Evolutionary conservation across 352 stramenopile species (phyloP).

Genomic region (Globisporangium cystogenes): DNA sequence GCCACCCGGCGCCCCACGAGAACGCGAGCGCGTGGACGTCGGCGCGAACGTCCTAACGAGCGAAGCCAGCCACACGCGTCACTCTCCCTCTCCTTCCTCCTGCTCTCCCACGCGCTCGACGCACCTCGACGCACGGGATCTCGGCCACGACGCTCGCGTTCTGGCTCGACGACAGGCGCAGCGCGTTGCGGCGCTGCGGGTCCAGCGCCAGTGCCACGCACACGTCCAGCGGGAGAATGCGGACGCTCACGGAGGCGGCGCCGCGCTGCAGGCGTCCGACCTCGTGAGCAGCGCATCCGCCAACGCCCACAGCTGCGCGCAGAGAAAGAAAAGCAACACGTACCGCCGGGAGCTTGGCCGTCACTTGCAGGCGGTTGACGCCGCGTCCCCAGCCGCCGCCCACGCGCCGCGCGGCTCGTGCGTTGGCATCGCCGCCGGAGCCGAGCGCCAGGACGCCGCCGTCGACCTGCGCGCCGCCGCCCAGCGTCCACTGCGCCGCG

Average conservation of each 20-base stretch:
- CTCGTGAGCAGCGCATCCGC: neutral
- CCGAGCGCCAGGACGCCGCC: constrained; percentile 6
- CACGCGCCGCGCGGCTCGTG: constrained; percentile 3
- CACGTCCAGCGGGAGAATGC: constrained; percentile 16
- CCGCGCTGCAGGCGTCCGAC: constrained; percentile 1
- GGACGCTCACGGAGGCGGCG: constrained; percentile 22
- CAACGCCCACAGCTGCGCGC: neutral
- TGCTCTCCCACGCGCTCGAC: neutral
- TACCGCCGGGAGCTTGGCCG: constrained; percentile 8
- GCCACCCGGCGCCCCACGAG: constrained; percentile 41
- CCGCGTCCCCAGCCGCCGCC: constrained; percentile 1
- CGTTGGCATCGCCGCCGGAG: constrained; percentile 1
- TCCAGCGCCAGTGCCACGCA: constrained; percentile 22
- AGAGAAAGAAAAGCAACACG: no score
- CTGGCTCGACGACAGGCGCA: constrained; percentile 22
- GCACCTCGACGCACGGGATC: constrained; percentile 34
- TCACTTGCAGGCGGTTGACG: constrained; percentile 7
- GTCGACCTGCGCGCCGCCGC: constrained; percentile 12
- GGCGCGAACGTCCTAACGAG: constrained; percentile 21
- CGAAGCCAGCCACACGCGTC: neutral
- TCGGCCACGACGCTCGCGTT: constrained; percentile 26
- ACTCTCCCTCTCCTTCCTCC: neutral
- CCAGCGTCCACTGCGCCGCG: constrained; percentile 5
- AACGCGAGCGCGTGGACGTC: constrained; percentile 29
- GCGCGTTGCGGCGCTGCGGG: constrained; percentile 12